A percentile compares a stretch with the other conserved stretches of the same genome.
Evolutionary conservation across 1,139 yeast genomes (phyloP).

Genomic region (Pichia terricola): DNA sequence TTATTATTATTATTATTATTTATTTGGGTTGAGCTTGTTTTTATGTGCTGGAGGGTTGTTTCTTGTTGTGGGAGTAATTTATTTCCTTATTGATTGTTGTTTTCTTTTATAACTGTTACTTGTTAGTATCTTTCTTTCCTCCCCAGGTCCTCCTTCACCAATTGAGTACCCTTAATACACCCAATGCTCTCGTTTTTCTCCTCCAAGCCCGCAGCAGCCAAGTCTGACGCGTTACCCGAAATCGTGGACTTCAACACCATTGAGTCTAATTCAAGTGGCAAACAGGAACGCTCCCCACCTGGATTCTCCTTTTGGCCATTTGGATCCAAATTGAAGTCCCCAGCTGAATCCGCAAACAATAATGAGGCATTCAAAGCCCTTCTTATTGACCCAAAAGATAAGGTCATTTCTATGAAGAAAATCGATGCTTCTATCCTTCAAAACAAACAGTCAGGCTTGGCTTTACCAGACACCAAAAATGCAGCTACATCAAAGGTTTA

Average conservation of each 20-base stretch:
- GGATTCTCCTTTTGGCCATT: background rate
- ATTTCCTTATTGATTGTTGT: too few relatives aligned
- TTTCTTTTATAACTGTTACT: too few relatives aligned
- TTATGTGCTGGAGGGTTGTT: too few relatives aligned
- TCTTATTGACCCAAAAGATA: constrained; percentile 11
- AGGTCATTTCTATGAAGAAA: constrained; percentile 26
- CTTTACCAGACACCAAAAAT: background rate
- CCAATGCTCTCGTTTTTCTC: constrained; percentile 11
- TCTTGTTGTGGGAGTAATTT: too few relatives aligned
- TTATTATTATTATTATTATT: too few relatives aligned
- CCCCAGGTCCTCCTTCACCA: too few relatives aligned
- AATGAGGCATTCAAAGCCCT: background rate
- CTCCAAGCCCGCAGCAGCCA: background rate
- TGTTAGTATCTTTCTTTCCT: too few relatives aligned
- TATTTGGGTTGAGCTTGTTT: too few relatives aligned
- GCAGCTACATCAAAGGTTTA: constrained; percentile 1
- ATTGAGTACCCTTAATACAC: too few relatives aligned
- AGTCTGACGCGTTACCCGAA: constrained; percentile 7
- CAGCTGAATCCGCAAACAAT: background rate
- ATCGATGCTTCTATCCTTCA: constrained; percentile 4
- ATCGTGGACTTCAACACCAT: constrained; percentile 19
- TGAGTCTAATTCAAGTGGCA: constrained; percentile 1
- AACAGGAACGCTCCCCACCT: background rate
- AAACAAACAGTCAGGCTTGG: background rate
- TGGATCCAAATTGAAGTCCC: background rate